Evolutionary conservation across 2,329 filamentous ascomycete genomes (phyloP), one percentile per base, ranked within the genome.

Genomic region (Neofusicoccum sp.): DNA sequence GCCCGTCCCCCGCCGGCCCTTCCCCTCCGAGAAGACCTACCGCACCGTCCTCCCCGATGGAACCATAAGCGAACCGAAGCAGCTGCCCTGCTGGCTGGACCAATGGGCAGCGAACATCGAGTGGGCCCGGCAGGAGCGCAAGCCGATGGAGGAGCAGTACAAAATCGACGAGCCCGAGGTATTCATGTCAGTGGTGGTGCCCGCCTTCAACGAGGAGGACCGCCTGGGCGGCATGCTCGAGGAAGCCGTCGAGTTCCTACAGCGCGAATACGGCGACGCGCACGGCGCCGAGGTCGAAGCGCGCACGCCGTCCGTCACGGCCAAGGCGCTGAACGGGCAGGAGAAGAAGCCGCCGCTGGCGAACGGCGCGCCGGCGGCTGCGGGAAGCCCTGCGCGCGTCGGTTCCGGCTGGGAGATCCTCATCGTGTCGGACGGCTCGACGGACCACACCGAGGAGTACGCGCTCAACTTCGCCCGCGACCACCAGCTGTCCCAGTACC

Each of bases 151-250:
- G 40, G 80, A 86, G 65, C 74, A 81, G 14, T 82, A 85, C 66
- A 76, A 79, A 45, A 89, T 96, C 59, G 89, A 92, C 65, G 82
- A 87, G 1, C 84, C 92, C 12, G 87, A 93, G 64, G 77, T 97
- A n/a, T 89, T 89, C 72, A 86, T 99, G 80, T 95, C 90, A 58
- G 87, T 98, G 6, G 91, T 99, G 0, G 88, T 99, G 44, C 95
- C 95, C 0, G 95, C 95, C 8, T 99, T 92, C 82, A 99, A 99
- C 67, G 95, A 99, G 71, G 89, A 93, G 72, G 83, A 89, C 62
- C 87, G 95, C 31, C 82, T 99, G 48, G 82, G 86, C 11, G 89
- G 88, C 9, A 96, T 96, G 78, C 82, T 99, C 11, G 88, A 96
- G 70, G 95, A 99, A 76, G 92, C 95, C 1, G 89, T 98, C 28